Base-by-base conservation (phyloP, 176 grass and related monocot species). In the Pontederia crassipes region DNA sequence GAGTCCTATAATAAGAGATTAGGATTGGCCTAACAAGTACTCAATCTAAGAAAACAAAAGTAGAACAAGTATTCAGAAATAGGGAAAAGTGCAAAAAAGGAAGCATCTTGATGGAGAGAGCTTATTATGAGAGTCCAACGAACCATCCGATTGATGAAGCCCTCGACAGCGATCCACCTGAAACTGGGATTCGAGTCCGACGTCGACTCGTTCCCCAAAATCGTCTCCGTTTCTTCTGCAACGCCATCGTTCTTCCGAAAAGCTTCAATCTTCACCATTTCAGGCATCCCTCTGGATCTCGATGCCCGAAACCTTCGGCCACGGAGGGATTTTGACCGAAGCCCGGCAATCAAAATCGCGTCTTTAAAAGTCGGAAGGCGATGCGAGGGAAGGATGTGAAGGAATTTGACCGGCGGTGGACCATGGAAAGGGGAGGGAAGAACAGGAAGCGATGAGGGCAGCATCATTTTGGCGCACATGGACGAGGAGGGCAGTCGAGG, bases 81-180 rank as follows among this genome's bases (percentile, higher is more conserved):
- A 17, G 12, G 8, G 12, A 54, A 17, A 54, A 54, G 51, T 54
- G 12, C 6, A 8, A 15, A 54, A 5, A 54, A 16, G 5, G 14
- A 5, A 16, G n/a, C n/a, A 15, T 12, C 51, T n/a, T 40, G 13
- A 18, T 17, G 13, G 1, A 1, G 16, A 8, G 14, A 12, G 61
- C 9, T 1, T 49, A 32, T 50, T 40, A 40, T 40, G 32, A 40
- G 32, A 40, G 32, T 40, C 9, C 29, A 28, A 51, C 32, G 57
- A 28, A 77, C 80, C 54, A 54, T 55, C 59, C 59, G 52, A 61
- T 82, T 82, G n/a, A 82, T 10, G 52, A 57, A 8, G 3, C 68
- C 15, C 46, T 77, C 80, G 28, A 82, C 16, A 35, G 29, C 18
- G 7, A 16, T 51, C 60, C 52, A 9, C 11, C 59, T 12, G 17